Evolutionary conservation across 2,329 filamentous ascomycete genomes (phyloP), one percentile per base, ranked within the genome.

Genomic region (Aspergillus intermedius): DNA sequence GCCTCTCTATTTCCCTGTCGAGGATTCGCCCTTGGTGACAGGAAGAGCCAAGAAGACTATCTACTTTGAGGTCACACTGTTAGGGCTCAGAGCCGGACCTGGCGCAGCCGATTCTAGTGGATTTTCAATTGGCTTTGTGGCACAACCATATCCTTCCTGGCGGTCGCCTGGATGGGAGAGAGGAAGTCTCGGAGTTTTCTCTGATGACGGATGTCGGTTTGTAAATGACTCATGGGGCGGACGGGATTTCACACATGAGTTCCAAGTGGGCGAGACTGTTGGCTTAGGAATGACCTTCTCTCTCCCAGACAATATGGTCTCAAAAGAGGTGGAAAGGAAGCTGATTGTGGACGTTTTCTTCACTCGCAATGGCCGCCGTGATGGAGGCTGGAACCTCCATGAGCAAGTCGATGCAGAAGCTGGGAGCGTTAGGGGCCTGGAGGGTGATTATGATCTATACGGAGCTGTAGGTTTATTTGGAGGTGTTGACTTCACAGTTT

Each of bases 381-480:
- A 69, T 17, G 77, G 74, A 1, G 69, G 70, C 2, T 85, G 81
- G 81, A 71, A 82, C 62, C 65, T 83, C 23, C 77, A 82, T 54
- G 80, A 84, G 60, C 78, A 84, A 63, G 57, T 74, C 40, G 81
- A 84, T 63, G 62, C 61, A 44, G 73, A 76, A 57, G 50, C 83
- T 75, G 57, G 85, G 71, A 44, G 81, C 75, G 37, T 87, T 74
- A 23, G 81, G 77, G 56, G 86, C 73, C 63, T 89, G 75, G 64
- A 88, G 82, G 59, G 86, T 73, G 62, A 89, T 81, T 57, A 86
- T 54, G 81, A 84, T 61, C 55, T 84, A 41, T 79, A 81, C 60
- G 76, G 75, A 39, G 79, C 81, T 2, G 69, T 84, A 47, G 81
- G 81, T 3, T 66, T 81, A 19, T 84, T 82, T 64, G 81, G 81